phyloP scores from a whole-genome alignment of 2,329 filamentous ascomycete genomes.

The Penicillium decumbens region DNA sequence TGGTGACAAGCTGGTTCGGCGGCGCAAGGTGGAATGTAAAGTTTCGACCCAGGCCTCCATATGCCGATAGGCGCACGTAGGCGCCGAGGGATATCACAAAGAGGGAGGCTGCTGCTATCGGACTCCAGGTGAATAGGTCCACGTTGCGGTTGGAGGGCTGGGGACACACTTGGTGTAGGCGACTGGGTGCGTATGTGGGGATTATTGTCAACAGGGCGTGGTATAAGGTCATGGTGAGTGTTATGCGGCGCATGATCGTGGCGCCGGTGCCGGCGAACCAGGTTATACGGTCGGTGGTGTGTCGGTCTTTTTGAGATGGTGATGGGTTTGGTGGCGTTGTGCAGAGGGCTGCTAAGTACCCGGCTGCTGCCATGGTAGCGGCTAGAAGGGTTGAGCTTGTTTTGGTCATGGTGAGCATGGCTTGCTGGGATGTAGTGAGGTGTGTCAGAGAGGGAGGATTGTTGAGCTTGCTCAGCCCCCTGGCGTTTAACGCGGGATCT shows the following conservation, averaged over 20 bases:
- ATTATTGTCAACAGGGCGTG: constrained; percentile 19
- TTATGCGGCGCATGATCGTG: constrained; percentile 8
- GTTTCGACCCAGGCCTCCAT: constrained; percentile 45
- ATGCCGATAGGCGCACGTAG: constrained; percentile 39
- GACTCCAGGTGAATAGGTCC: constrained; percentile 26
- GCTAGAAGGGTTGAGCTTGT: constrained; percentile 8
- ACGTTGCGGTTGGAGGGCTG: constrained; percentile 11
- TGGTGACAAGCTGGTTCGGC: constrained; percentile 46
- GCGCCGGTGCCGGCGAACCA: constrained; percentile 11
- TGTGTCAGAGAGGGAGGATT: not conserved
- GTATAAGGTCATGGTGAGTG: constrained; percentile 11
- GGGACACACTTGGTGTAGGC: constrained; percentile 16
- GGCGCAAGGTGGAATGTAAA: constrained; percentile 52
- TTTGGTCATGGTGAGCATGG: constrained; percentile 5
- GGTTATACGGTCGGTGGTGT: constrained; percentile 17
- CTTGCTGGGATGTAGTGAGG: not conserved
- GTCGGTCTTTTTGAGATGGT: constrained; percentile 5
- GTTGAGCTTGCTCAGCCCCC: too few species aligned
- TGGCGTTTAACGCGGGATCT: not conserved
- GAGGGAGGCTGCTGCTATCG: constrained; percentile 13
- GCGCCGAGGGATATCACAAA: constrained; percentile 20
- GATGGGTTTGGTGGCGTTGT: constrained; percentile 22
- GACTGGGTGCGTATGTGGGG: constrained; percentile 3
- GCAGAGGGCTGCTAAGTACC: constrained; percentile 17
- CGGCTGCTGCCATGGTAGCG: constrained; percentile 13